A percentile compares a stretch with the other conserved stretches of the same genome.
Evolutionary conservation across 2,329 filamentous ascomycete species (phyloP).

Genomic region (Fusarium sp.): DNA sequence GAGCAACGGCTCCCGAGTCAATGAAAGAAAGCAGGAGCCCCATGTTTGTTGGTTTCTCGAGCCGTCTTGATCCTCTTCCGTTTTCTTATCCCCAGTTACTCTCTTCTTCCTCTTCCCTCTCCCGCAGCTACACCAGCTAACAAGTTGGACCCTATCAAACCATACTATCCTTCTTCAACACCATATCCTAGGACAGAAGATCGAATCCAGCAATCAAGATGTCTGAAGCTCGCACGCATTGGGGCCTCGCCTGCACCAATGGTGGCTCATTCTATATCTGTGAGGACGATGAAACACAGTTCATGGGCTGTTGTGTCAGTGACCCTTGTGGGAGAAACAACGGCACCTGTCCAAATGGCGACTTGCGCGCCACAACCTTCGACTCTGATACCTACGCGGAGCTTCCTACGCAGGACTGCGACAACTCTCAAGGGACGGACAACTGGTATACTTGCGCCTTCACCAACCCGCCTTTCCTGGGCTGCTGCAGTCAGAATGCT

Average conservation of each 20-base stretch:
- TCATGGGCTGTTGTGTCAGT: constrained; percentile 55
- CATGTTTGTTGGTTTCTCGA: constrained; percentile 10
- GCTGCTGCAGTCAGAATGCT: constrained; percentile 51
- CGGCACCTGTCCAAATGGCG: constrained; percentile 49
- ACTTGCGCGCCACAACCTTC: constrained; percentile 49
- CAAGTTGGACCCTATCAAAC: not conserved
- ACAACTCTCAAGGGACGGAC: constrained; percentile 18
- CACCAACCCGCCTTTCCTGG: constrained; percentile 52
- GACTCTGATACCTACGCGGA: constrained; percentile 44
- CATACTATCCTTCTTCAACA: not conserved
- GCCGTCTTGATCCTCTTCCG: constrained; percentile 4
- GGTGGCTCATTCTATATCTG: constrained; percentile 55
- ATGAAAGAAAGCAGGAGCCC: constrained; percentile 23
- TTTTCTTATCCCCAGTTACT: constrained; percentile 1
- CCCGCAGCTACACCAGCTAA: not conserved
- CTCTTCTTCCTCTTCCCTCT: constrained; percentile 1
- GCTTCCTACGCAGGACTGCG: constrained; percentile 52
- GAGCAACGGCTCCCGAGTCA: constrained; percentile 2
- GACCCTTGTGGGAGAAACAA: constrained; percentile 49
- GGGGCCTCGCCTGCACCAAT: constrained; percentile 49
- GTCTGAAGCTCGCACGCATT: constrained; percentile 26
- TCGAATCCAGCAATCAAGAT: constrained; percentile 15
- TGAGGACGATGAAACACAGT: constrained; percentile 46
- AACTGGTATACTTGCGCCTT: constrained; percentile 53
- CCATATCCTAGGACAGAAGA: not conserved